phyloP scores from a whole-genome alignment of 345 rosid species.

The Acer campestre region DNA sequence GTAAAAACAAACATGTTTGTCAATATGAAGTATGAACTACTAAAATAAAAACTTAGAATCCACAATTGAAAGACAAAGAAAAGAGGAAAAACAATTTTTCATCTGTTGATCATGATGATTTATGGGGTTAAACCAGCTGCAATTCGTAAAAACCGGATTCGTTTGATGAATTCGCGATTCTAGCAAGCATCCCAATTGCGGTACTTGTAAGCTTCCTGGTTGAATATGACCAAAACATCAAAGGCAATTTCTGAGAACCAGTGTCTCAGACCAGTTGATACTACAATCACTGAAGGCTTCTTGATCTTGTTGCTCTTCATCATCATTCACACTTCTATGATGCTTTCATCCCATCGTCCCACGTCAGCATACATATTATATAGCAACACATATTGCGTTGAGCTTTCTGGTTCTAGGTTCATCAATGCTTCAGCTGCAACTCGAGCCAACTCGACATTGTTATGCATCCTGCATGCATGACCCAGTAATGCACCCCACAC shows the following conservation, averaged over 20 bases:
- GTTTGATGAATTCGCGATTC: no score
- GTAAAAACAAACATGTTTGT: not conserved
- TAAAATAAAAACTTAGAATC: not conserved
- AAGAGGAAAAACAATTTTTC: not conserved
- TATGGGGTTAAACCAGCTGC: not conserved
- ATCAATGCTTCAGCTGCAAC: conserved; percentile 71
- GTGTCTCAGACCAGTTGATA: not conserved
- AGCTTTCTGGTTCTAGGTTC: conserved; percentile 69
- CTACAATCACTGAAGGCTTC: conserved; percentile 40
- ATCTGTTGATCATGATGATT: not conserved
- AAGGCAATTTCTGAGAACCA: no score
- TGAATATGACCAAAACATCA: not conserved
- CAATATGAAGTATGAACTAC: no score
- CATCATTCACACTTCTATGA: conserved; percentile 42
- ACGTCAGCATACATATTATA: conserved; percentile 68
- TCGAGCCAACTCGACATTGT: conserved; percentile 51
- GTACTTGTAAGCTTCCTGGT: not conserved
- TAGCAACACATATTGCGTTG: conserved; percentile 64
- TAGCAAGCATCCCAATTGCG: not conserved
- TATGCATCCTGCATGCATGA: conserved; percentile 56
- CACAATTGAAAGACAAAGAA: not conserved
- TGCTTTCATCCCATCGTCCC: conserved; percentile 69
- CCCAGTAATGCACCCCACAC: conserved; percentile 83
- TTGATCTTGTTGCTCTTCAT: conserved; percentile 58
- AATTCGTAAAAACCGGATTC: no score